Conservation (phyloP, 306 rosid species). For the Hylodesmum podocarpum region DNA sequence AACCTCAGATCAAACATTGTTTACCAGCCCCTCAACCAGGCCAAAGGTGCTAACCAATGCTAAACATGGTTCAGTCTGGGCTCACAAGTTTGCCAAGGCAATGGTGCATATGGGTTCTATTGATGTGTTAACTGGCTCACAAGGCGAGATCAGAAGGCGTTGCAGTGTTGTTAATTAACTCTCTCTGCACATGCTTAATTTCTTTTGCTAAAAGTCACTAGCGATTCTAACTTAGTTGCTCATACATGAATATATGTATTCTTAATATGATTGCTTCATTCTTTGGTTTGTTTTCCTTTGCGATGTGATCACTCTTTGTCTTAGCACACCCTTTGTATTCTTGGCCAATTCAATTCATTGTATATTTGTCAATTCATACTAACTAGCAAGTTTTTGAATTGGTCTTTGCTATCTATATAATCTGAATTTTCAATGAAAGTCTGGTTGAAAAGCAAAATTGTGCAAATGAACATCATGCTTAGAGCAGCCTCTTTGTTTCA, state of each 20-base stretch:
- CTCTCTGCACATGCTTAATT: not conserved
- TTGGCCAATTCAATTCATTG: slow-evolving; percentile 20
- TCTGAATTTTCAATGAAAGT: not conserved
- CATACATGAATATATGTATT: not conserved
- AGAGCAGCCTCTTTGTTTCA: not conserved
- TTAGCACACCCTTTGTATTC: not conserved
- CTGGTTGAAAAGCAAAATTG: not conserved
- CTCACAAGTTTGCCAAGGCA: slow-evolving; percentile 38
- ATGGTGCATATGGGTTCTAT: slow-evolving; percentile 52
- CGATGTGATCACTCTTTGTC: not conserved
- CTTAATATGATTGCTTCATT: not conserved
- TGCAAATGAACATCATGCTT: not conserved
- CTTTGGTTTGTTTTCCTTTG: not conserved
- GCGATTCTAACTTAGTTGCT: not conserved
- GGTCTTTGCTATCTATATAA: not conserved
- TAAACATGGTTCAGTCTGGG: slow-evolving; percentile 15
- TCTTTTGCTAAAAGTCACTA: not conserved
- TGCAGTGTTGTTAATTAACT: slow-evolving; percentile 26
- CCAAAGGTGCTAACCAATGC: slow-evolving; percentile 34
- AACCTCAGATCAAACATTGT: slow-evolving; percentile 40
- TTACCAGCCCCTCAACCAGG: slow-evolving; percentile 18
- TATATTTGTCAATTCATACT: not conserved
- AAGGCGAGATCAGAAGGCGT: slow-evolving; percentile 37
- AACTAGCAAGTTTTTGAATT: not conserved
- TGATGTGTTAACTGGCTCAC: slow-evolving; percentile 30